Evolutionary conservation across 768 basidiomycete species (phyloP), one percentile per base, ranked within the genome.

Genomic region (Strobilomyces echinocephalus): DNA sequence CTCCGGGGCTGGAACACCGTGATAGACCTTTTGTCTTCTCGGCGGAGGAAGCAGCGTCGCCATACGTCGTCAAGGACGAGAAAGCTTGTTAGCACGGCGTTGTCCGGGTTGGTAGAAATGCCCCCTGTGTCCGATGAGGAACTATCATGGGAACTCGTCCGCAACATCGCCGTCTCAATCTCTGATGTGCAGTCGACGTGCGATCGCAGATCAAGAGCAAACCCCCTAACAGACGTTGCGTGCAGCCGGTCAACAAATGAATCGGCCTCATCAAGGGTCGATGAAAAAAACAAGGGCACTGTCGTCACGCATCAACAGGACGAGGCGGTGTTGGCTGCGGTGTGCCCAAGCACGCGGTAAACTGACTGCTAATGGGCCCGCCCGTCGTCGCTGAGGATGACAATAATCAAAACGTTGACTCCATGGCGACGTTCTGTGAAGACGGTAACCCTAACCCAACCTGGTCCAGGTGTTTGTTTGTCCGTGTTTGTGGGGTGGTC

Each of bases 21-120:
- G 84, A 69, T 89, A 87, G 38, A 84, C 76, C 69, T 95, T 94
- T 67, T 83, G 81, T 58, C 94, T 80, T 73, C 94, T 95, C 16
- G 91, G 92, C 24, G 91, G 93, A 31, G 91, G 93, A 24, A 95
- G 78, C 20, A 86, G 75, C 5, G 91, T 84, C 10, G 93, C 87
- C 94, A 95, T 95, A 21, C 12, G 45, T 33, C 9, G n/a, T 8
- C 10, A 16, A 36, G 28, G 42, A 36, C 14, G 15, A 8, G 7
- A 34, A 57, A 50, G 50, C 39, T 18, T 44, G 15, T 55, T 16
- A 15, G 10, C 8, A 8, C 8, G 21, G 15, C 16, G n/a, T 18
- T 26, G 18, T 3, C 53, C 28, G 5, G 44, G 58, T 64, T 53
- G 43, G 59, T 53, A 42, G 4, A 49, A 57, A 63, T 56, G 43